Evolutionary conservation across 257 asterid species (phyloP), one percentile per base, ranked within the genome.

Genomic region (Nicotiana undulata): DNA sequence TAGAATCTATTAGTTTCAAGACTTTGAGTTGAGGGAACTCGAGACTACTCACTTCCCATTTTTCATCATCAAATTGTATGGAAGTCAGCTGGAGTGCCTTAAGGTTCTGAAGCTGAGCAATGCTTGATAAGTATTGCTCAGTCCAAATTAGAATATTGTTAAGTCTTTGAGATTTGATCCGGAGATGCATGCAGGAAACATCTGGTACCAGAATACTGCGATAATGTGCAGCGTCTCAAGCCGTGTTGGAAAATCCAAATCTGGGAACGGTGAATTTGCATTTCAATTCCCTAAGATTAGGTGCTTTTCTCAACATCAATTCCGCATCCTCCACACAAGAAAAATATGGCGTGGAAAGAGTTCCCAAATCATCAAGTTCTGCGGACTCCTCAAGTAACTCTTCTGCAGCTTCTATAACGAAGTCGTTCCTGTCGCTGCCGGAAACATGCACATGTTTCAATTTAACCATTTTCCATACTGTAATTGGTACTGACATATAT

Each of bases 161-260:
- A 83, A 52, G 15, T 58, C 79, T 18, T 68, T 78, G 6, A 82
- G 79, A 70, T 67, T 77, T 55, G 49, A 61, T 1, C 80, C 82
- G 3, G 79, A 77, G 24, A 26, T 13, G 40, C 40, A 34, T 34
- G 5, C 7, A 34, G 40, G 40, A 34, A 34, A 34, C 40, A 34
- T 34, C 40, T 34, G 40, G 40, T 34, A 34, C 40, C 40, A 34
- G 40, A 34, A 34, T 34, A 34, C 40, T 34, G 40, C 20, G 15
- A 6, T 24, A 12, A 82, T 15, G 53, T 72, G 59, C 15, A 83
- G 46, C 4, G 80, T 52, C 15, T 83, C 76, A 5, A 83, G 63
- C n/a, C 3, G 65, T 40, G 13, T 26, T 18, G 31, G 37, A 44
- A 26, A 37, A 34, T 26, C 44, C 29, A 82, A 31, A 26, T 12